Percentiles rank a stretch among this genome's conserved stretches.
phyloP scores from a whole-genome alignment of 2,329 filamentous ascomycete genomes.

The Colletotrichum sp. region DNA sequence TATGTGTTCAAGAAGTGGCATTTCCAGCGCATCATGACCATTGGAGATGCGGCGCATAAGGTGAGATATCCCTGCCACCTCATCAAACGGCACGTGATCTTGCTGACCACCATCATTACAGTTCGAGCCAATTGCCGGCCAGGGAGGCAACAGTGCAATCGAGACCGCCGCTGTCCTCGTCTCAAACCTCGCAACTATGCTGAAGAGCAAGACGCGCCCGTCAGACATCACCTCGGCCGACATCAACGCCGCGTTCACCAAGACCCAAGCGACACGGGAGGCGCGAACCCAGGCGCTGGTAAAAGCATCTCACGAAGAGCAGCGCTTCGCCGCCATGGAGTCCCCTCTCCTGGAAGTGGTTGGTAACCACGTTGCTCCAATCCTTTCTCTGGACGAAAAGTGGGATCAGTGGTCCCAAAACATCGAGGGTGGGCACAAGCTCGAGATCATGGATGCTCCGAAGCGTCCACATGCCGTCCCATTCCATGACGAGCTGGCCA shows the following conservation, averaged over 20 bases:
- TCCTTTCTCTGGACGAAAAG: not conserved
- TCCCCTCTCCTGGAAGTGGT: slow-evolving; percentile 4
- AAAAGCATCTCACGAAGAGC: slow-evolving; percentile 18
- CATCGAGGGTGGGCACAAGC: not conserved
- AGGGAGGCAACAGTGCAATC: slow-evolving; percentile 31
- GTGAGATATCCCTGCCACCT: slow-evolving; percentile 1
- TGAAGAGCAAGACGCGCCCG: not conserved
- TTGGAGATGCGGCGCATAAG: slow-evolving; percentile 40
- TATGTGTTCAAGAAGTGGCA: slow-evolving; percentile 37
- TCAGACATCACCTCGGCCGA: slow-evolving; percentile 17
- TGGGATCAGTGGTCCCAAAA: not conserved
- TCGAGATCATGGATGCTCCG: slow-evolving; percentile 10
- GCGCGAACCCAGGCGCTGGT: slow-evolving; percentile 15
- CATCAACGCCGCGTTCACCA: slow-evolving; percentile 12
- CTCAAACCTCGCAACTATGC: slow-evolving; percentile 22
- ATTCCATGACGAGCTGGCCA: slow-evolving; percentile 23
- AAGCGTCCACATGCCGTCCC: slow-evolving; percentile 13
- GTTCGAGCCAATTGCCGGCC: slow-evolving; percentile 30
- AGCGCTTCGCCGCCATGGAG: slow-evolving; percentile 24
- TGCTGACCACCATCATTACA: not conserved
- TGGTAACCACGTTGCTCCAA: not conserved
- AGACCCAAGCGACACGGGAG: slow-evolving; percentile 25
- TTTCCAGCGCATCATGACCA: slow-evolving; percentile 31
- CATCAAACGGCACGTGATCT: not conserved
- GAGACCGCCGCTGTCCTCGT: slow-evolving; percentile 28